These are phyloP conservation scores for Podosphaera xanthii DNA, from an alignment of 2,329 filamentous ascomycete species.

Conservation along the genomic window DNA sequence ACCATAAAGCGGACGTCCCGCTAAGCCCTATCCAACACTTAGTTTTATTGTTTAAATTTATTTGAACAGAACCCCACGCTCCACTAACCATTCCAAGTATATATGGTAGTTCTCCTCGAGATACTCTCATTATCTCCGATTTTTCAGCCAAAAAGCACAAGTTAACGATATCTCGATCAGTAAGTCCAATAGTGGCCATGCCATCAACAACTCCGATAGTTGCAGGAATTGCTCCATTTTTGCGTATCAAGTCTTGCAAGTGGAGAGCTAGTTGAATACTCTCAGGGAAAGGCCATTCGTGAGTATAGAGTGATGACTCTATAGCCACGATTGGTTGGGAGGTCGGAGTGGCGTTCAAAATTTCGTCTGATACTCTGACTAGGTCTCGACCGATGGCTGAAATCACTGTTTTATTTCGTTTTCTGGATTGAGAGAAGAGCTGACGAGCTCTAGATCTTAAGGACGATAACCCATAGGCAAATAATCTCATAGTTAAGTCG, in stretches of 20 bases:
- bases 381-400: not conserved
- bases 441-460: too few relatives aligned
- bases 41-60: not conserved
- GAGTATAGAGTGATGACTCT: conserved; percentile 93
- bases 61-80: not conserved
- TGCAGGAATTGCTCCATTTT: conserved; percentile 64
- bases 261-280: conserved; percentile 51
- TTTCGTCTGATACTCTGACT: conserved; percentile 1
- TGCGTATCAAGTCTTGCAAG: conserved; percentile 61
- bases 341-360: conserved; percentile 40
- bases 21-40: conserved; percentile 26
- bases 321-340: conserved; percentile 73
- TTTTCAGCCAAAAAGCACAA: conserved; percentile 44
- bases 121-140: conserved; percentile 55
- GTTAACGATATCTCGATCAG: conserved; percentile 44
- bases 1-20: conserved; percentile 48
- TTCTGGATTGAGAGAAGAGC: too few relatives aligned
- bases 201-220: conserved; percentile 78
- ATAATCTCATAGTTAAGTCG: too few relatives aligned
- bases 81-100: conserved; percentile 48
- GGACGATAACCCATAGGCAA: too few relatives aligned
- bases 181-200: conserved; percentile 58
- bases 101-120: conserved; percentile 66
- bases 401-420: too few relatives aligned
- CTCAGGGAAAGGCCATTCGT: conserved; percentile 58